phyloP scores from a whole-genome alignment of 164 flowering plant genomes.

The Euptelea pleiosperma region DNA sequence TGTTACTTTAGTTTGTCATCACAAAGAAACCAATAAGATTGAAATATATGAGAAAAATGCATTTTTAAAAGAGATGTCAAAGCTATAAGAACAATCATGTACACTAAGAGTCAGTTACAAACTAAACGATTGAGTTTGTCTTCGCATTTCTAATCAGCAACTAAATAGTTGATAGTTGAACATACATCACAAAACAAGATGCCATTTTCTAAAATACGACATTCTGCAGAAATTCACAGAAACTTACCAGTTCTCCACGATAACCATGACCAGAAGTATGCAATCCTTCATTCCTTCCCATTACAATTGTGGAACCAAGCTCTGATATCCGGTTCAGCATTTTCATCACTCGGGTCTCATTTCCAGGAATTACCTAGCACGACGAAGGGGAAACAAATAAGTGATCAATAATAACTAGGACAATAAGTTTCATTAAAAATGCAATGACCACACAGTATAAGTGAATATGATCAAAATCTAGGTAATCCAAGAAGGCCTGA shows the following conservation, averaged over 20 bases:
- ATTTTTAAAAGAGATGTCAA: not conserved
- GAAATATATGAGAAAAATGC: slow-evolving; percentile 2
- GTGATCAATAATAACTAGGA: too few species aligned
- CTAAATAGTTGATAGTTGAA: not conserved
- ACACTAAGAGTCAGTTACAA: not conserved
- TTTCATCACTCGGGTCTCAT: slow-evolving; percentile 93
- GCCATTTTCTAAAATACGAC: not conserved
- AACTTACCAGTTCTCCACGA: slow-evolving; percentile 84
- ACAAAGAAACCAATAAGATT: not conserved
- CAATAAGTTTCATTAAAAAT: too few species aligned
- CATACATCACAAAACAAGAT: not conserved
- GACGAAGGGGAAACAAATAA: slow-evolving; percentile 5
- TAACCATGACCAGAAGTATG: slow-evolving; percentile 99
- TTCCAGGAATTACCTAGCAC: slow-evolving; percentile 99
- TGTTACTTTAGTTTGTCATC: not conserved
- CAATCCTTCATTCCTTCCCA: slow-evolving; percentile 83
- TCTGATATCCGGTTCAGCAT: slow-evolving; percentile 95
- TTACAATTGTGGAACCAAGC: slow-evolving; percentile 82
- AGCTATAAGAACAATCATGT: slow-evolving; percentile 5
- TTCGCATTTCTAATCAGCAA: not conserved
- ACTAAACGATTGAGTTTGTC: not conserved
- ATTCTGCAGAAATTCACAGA: not conserved
- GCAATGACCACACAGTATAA: not conserved
- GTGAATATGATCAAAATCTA: not conserved
- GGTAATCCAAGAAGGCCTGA: too few species aligned